Evolutionary conservation across 768 basidiomycete genomes (phyloP), one percentile per base, ranked within the genome.

Genomic region (Phanerochaete carnosa): DNA sequence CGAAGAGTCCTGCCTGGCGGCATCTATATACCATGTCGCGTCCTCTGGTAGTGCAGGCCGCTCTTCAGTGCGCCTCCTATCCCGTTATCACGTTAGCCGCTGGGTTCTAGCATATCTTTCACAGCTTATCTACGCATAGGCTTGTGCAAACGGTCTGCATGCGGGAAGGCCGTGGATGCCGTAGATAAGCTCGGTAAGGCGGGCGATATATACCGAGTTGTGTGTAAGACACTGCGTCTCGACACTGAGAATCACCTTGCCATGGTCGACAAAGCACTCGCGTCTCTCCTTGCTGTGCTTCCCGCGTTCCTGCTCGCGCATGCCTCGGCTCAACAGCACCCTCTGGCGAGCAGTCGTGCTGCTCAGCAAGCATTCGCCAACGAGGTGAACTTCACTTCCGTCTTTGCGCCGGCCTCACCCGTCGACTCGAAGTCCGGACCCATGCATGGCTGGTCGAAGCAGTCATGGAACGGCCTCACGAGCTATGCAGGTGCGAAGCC

Each of bases 401-500:
- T 58, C 19, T 55, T 55, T 37, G 54, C 54, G 35, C 54, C 54
- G 2, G 32, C 54, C 3, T 15, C 54, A 22, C 5, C 5, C 8
- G 30, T 37, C n/a, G 54, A 55, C 37, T 12, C 32, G 37, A 43
- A 55, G 35, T 26, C 16, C 54, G 54, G 54, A 23, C 37, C 54
- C 7, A 37, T 35, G 4, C 29, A 63, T 19, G 30, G 57, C 12
- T 67, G 65, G 65, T 19, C 47, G 35, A 51, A 65, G 23, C 53
- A 60, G 23, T 39, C 66, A 7, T 71, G 67, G 68, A 65, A 72
- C 60, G 72, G 72, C 1, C 56, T 73, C 46, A 70, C 70, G 13
- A 72, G 65, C 5, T 73, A 67, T 52, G 71, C 70, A 15, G 60
- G 55, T 23, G 60, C 72, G 15, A 19, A 43, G 4, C 72, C 72